Evolutionary conservation across 2,329 filamentous ascomycete genomes (phyloP), one percentile per base, ranked within the genome.

Genomic region (Fusarium sublunatum): DNA sequence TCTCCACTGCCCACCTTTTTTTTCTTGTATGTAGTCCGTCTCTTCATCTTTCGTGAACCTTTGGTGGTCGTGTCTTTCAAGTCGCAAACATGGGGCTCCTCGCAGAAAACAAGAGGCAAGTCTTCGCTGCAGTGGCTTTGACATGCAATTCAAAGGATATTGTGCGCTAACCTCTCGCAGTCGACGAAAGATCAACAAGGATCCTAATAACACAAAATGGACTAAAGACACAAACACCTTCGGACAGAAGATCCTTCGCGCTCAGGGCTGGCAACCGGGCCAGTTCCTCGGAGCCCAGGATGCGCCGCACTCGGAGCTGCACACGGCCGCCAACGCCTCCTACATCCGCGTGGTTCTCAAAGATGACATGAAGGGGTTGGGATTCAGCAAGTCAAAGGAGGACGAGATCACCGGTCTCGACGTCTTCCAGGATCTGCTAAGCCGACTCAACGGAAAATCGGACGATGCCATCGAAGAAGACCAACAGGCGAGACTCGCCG

Each of bases 141-240:
- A 1, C 24, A 2, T 7, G 31, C 10, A 32, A 2, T n/a, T 12
- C 5, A 34, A 19, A 12, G 24, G 19, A 15, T 3, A 42, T 2
- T 11, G 43, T 61, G 42, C 39, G 15, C 69, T 72, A 58, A 69
- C 48, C 24, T 9, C 13, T 19, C 25, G 10, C 47, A 78, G 77
- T 49, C 75, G 76, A 48, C 69, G 83, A 43, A 96, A 94, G 79
- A 88, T 98, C 73, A 90, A 90, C 67, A 85, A 90, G 74, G 95
- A 99, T 78, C 95, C 95, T 7, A 97, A 98, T 79, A 99, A 98
- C 77, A 97, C 92, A 43, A 88, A 86, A 83, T 99, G 95, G 95
- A 88, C 90, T 53, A 88, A 89, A 71, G 90, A 93, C 74, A 91
- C 90, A 65, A 85, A 85, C 53, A 89, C 88, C 50, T 98, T 95